Base-by-base conservation (phyloP, 2,329 filamentous ascomycete genomes). In the Alternaria sp. region DNA sequence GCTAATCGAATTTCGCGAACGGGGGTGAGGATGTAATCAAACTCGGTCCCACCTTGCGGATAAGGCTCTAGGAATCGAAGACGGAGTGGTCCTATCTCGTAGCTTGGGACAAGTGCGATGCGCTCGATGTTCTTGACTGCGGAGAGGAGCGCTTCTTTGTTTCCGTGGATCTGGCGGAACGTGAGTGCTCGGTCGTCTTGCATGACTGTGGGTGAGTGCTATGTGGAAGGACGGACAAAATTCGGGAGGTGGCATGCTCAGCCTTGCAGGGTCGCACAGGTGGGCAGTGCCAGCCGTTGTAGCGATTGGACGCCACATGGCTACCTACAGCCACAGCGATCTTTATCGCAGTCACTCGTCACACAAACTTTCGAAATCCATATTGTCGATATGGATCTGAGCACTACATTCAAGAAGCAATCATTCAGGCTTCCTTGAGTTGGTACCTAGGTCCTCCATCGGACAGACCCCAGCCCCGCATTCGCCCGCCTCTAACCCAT, bases 41-140 rank as follows among this genome's bases (percentile, higher is more conserved):
- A 9, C 8, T 3, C 5, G 0, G 19, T 5, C 17, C 28, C 28
- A 1, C 19, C 19, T 3, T 5, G 9, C 0, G 9, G 19, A 5
- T 52, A 40, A 1, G 5, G 9, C 11, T 23, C 19, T 0, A 52
- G 19, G 1, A 52, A 17, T 2, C 9, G 30, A 36, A 36, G 17
- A 11, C 19, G 19, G 0, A 17, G 9, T n/a, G 30, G 13, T 6
- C 13, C 21, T 12, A 15, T 2, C 5, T 23, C 13, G 6, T 52
- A 4, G 19, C 28, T 25, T 25, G 12, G 2, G 2, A 52, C 19
- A 1, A 52, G 19, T 17, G 28, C 30, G 9, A 9, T 36, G 13
- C 49, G 19, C 19, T 52, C 49, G 10, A 36, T 11, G 6, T 25
- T 1, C 11, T 40, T 3, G 13, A 40, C 30, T 23, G 19, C 49